Evolutionary conservation across 495 filamentous ascomycete species (phyloP).

Genomic region (Symbiotaphrina buchneri): DNA sequence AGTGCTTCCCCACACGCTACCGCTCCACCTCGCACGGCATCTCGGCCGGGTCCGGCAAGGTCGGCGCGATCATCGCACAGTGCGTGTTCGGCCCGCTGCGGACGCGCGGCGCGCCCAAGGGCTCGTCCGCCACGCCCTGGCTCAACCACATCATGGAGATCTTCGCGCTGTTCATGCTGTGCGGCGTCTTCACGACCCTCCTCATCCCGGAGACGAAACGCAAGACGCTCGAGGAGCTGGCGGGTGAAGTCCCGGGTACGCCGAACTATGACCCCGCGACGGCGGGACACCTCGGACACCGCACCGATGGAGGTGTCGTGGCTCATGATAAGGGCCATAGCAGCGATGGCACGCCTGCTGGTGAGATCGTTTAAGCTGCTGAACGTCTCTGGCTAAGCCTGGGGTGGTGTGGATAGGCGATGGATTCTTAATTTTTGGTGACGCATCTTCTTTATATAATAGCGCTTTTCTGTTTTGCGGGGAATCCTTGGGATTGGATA

Average conservation of each 20-base stretch:
- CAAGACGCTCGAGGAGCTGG: conserved; percentile 22
- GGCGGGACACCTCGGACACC: too few relatives aligned
- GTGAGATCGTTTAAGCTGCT: too few relatives aligned
- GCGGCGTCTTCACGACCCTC: conserved; percentile 37
- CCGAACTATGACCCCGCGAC: conserved; percentile 2
- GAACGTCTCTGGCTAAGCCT: too few relatives aligned
- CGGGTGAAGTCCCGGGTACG: conserved; percentile 8
- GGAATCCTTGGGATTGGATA: too few relatives aligned
- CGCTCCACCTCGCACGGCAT: conserved; percentile 69
- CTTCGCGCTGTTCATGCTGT: conserved; percentile 61
- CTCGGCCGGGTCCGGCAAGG: conserved; percentile 61
- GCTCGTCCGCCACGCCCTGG: conserved; percentile 28
- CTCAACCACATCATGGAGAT: conserved; percentile 65
- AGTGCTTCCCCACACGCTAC: conserved; percentile 78
- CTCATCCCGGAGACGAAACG: conserved; percentile 60
- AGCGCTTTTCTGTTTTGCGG: too few relatives aligned
- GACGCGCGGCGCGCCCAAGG: conserved; percentile 13
- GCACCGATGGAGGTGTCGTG: too few relatives aligned
- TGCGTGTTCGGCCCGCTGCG: conserved; percentile 25
- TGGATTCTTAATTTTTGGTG: too few relatives aligned
- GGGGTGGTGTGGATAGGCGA: too few relatives aligned
- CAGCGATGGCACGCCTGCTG: too few relatives aligned
- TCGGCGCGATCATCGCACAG: conserved; percentile 49
- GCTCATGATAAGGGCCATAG: too few relatives aligned
- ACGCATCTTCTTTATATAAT: too few relatives aligned